Percentiles rank a stretch among this genome's conserved stretches.
Evolutionary conservation across 257 asterid species (phyloP).

Genomic region (Ocimum tenuiflorum): DNA sequence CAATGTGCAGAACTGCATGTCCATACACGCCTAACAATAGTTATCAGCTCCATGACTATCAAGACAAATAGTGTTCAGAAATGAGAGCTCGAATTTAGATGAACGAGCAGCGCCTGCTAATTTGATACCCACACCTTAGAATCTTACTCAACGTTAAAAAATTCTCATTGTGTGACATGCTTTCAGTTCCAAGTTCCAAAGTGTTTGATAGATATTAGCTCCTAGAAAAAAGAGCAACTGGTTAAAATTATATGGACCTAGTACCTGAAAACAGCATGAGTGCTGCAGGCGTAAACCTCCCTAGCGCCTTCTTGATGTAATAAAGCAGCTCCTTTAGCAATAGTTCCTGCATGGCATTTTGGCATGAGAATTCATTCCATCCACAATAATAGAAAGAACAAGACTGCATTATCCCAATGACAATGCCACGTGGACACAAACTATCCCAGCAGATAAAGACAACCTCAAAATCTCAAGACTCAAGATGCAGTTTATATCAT

Average conservation of each 20-base stretch:
- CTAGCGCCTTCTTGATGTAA: slow-evolving; percentile 96
- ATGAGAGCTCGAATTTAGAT: neutral
- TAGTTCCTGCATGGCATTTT: slow-evolving; percentile 57
- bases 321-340: slow-evolving; percentile 85
- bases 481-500: neutral
- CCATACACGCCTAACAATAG: neutral
- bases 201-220: slow-evolving; percentile 6
- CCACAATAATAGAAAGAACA: neutral
- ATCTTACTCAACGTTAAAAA: neutral
- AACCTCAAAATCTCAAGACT: neutral
- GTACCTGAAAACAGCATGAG: slow-evolving; percentile 95
- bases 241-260: slow-evolving; percentile 10
- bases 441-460: neutral
- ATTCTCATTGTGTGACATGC: neutral
- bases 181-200: neutral
- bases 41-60: neutral
- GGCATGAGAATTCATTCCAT: slow-evolving; percentile 11
- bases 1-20: neutral
- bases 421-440: neutral
- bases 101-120: neutral
- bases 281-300: slow-evolving; percentile 94
- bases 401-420: neutral
- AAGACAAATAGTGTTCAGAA: neutral
- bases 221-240: neutral
- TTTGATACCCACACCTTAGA: neutral